Percentiles rank a stretch among this genome's conserved stretches.
Conservation (phyloP, 2,329 filamentous ascomycete genomes). For the Monilinia fructigena region DNA sequence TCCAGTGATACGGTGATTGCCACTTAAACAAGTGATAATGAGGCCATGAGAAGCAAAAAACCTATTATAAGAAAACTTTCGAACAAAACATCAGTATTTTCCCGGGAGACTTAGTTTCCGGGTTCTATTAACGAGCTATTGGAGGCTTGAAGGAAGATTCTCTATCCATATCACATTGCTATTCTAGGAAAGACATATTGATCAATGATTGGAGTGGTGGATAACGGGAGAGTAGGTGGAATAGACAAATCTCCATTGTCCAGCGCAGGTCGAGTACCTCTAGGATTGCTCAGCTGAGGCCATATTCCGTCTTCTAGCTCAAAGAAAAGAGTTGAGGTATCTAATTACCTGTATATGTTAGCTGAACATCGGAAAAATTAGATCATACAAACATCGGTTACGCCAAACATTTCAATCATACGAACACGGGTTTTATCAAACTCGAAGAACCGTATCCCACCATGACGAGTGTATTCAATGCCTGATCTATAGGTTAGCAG, state of each 20-base stretch:
- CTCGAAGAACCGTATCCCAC: neutral
- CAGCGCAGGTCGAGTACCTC: neutral
- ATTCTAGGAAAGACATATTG: neutral
- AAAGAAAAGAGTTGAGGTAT: neutral
- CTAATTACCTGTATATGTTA: neutral
- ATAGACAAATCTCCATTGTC: too few species aligned
- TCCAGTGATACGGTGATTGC: neutral
- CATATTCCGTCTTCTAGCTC: neutral
- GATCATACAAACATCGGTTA: neutral
- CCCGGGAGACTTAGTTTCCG: neutral
- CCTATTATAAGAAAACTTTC: neutral
- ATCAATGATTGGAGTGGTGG: neutral
- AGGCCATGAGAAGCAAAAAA: neutral
- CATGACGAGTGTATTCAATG: neutral
- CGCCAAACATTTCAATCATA: neutral
- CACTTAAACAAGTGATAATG: neutral
- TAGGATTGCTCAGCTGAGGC: neutral
- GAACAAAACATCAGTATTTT: neutral
- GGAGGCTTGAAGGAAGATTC: neutral
- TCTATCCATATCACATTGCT: neutral
- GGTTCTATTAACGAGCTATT: neutral
- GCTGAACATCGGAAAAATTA: neutral
- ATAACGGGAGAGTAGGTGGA: neutral
- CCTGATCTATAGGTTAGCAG: neutral
- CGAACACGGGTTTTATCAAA: neutral